Evolutionary conservation across 1,139 yeast species (phyloP), one percentile per base, ranked within the genome.

Genomic region (Wickerhamomyces sp.): DNA sequence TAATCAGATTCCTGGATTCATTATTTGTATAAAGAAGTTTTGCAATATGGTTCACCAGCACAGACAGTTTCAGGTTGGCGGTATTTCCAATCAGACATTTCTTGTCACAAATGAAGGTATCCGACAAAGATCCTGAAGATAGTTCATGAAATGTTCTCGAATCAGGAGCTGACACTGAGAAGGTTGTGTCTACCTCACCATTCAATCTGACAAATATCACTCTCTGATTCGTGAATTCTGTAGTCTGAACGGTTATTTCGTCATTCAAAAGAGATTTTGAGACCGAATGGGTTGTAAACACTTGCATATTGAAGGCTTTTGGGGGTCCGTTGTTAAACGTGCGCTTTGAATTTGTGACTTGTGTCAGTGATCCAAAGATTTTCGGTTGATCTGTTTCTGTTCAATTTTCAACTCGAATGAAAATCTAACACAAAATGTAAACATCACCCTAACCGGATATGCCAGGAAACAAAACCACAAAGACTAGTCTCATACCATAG

Each of bases 131-230:
- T 18, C 33, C 39, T 44, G 46, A 29, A 37, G 37, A 27, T 41
- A 49, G 27, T 39, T 50, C 41, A 36, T 43, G 40, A 42, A 55
- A 34, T 29, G 50, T 45, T 18, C 48, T 47, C 2, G 56, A 41
- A 32, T 52, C 49, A 9, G 71, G 65, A 0, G 66, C 58, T 34
- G 59, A 64, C 3, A 69, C 54, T 41, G 63, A 69, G 41, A 62
- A 68, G 0, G 68, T 59, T 1, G 63, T 57, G 48, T 70, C 72
- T 8, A 60, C 57, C 40, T 69, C 68, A 1, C 73, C 74, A 46
- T 68, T 54, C 29, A 49, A 44, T 18, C 59, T 52, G 4, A 69
- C 32, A 23, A 57, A 52, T 1, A 69, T 39, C 0, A 68, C 43
- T 10, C 54, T 45, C 45, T 63, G 66, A 46, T 69, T 65, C 1